phyloP scores from a whole-genome alignment of 2,329 filamentous ascomycete genomes.

The Epichloe coenophiala region DNA sequence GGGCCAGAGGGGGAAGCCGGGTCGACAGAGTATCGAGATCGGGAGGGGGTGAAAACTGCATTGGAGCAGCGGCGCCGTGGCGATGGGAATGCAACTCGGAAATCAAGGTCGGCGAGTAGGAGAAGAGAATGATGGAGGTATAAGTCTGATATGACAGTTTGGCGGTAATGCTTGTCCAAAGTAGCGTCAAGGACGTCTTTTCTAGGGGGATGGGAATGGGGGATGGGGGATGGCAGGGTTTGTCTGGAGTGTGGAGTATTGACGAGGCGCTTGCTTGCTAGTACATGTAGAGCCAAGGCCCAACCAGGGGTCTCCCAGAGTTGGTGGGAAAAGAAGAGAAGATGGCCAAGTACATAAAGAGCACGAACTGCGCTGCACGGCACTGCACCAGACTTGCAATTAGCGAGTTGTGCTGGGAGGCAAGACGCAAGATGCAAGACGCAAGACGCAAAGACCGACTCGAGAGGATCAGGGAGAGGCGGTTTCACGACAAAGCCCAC shows the following conservation, averaged over 20 bases:
- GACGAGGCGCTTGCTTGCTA: neutral
- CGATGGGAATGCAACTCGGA: neutral
- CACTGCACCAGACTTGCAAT: neutral
- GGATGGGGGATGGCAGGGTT: neutral
- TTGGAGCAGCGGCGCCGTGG: slow-evolving; percentile 8
- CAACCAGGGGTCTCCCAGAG: neutral
- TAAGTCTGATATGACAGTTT: neutral
- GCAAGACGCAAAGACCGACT: neutral
- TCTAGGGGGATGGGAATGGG: too few relatives aligned
- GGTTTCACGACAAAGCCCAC: neutral
- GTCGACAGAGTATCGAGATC: slow-evolving; percentile 16
- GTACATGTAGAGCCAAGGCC: neutral
- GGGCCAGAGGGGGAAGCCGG: slow-evolving; percentile 13
- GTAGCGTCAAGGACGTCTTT: neutral
- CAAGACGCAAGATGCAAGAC: neutral
- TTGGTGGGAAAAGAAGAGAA: neutral
- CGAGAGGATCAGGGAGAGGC: neutral
- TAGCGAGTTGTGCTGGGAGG: neutral
- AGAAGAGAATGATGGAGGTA: neutral
- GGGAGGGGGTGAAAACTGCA: slow-evolving; percentile 13
- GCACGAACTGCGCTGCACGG: too few relatives aligned
- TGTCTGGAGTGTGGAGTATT: neutral
- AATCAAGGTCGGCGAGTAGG: neutral
- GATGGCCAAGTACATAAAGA: neutral
- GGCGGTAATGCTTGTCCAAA: neutral